These are phyloP conservation scores for Cerrena zonata DNA, from an alignment of 1,284 basidiomycete genomes.

Conservation along the genomic window DNA sequence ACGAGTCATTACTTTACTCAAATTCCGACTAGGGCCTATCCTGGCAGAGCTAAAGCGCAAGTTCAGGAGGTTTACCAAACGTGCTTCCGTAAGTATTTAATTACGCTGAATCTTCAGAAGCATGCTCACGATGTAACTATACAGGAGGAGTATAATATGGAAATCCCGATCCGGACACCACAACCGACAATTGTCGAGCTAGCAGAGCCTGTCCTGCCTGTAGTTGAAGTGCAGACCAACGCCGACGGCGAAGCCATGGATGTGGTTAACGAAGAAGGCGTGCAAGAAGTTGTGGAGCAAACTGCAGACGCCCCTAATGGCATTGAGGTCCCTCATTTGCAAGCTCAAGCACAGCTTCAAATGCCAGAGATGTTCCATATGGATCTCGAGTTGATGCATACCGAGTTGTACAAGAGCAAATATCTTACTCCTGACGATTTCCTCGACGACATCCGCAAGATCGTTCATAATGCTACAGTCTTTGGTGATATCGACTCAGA, in stretches of 20 bases:
- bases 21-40: slow-evolving; percentile 82
- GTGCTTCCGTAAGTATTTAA: slow-evolving; percentile 59
- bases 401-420: slow-evolving; percentile 77
- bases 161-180: slow-evolving; percentile 26
- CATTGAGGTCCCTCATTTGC: slow-evolving; percentile 15
- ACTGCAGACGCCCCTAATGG: slow-evolving; percentile 8
- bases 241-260: slow-evolving; percentile 41
- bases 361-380: slow-evolving; percentile 60
- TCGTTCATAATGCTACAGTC: slow-evolving; percentile 81
- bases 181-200: slow-evolving; percentile 9
- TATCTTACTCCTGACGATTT: slow-evolving; percentile 88
- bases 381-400: slow-evolving; percentile 88
- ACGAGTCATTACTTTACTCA: slow-evolving; percentile 75
- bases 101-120: no score
- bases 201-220: slow-evolving; percentile 30
- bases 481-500: slow-evolving; percentile 68
- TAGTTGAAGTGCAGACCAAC: slow-evolving; percentile 36
- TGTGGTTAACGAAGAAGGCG: slow-evolving; percentile 33
- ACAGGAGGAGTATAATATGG: slow-evolving; percentile 72
- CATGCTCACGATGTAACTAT: slow-evolving; percentile 5
- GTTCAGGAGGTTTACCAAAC: slow-evolving; percentile 86
- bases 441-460: slow-evolving; percentile 81
- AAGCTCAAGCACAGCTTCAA: slow-evolving; percentile 18
- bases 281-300: slow-evolving; percentile 19
- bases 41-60: slow-evolving; percentile 87